These are phyloP conservation scores for Globisporangium nagaii DNA, from an alignment of 352 stramenopile genomes.

Conservation along the genomic window DNA sequence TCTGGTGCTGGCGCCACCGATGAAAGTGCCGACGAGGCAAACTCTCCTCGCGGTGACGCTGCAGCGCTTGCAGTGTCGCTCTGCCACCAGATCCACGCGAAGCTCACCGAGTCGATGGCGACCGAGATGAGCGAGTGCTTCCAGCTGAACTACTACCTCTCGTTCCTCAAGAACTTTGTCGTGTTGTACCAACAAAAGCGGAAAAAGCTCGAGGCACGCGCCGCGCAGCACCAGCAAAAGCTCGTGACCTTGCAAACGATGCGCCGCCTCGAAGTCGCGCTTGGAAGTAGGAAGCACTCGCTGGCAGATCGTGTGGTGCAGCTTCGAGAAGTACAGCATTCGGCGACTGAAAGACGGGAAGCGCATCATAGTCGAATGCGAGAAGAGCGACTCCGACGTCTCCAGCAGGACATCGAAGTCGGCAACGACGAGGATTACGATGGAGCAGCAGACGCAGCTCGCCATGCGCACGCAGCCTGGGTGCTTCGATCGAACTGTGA, in stretches of 20 bases:
- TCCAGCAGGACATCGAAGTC: background rate
- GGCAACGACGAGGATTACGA: background rate
- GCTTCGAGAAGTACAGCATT: background rate
- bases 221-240: background rate
- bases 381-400: background rate
- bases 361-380: background rate
- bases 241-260: background rate
- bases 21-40: background rate
- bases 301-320: background rate
- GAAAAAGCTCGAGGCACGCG: background rate
- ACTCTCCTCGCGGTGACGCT: background rate
- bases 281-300: background rate
- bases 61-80: background rate
- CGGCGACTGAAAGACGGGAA: background rate
- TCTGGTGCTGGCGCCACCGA: background rate
- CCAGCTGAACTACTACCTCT: conserved; percentile 8
- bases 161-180: conserved; percentile 15
- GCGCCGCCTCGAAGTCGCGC: background rate
- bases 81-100: conserved; percentile 2
- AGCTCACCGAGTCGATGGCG: background rate
- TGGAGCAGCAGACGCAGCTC: background rate
- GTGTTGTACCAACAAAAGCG: background rate
- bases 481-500: conserved; percentile 11
- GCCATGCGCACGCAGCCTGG: conserved; percentile 7
- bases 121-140: conserved; percentile 1